Evolutionary conservation across 2,329 filamentous ascomycete genomes (phyloP).

Genomic region (Aspergillus thermomutatus): DNA sequence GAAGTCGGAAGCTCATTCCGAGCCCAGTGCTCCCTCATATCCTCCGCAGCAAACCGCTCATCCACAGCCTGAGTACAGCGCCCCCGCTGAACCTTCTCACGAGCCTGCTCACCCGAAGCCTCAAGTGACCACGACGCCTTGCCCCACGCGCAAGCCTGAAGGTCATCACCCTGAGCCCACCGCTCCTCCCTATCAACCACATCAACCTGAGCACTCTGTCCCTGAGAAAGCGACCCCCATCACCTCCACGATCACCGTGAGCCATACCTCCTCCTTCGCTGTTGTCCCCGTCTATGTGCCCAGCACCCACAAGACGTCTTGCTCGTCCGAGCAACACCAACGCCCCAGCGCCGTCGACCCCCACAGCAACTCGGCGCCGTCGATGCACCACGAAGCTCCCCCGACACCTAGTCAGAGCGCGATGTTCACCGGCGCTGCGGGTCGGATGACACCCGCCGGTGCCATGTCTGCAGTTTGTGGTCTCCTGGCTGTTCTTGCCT

Average conservation of each 20-base stretch:
- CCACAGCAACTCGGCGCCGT: conserved; percentile 20
- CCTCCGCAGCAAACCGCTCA: neutral
- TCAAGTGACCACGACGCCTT: neutral
- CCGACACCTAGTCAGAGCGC: conserved; percentile 35
- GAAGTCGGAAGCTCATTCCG: neutral
- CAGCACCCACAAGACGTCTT: neutral
- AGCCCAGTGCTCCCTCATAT: neutral
- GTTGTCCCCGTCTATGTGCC: conserved; percentile 29
- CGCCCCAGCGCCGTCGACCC: conserved; percentile 47
- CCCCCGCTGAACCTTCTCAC: neutral
- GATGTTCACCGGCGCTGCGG: conserved; percentile 25
- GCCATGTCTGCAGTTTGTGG: conserved; percentile 21
- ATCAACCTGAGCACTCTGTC: neutral
- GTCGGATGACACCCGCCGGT: conserved; percentile 15
- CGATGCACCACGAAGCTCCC: conserved; percentile 33
- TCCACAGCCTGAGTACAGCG: no score
- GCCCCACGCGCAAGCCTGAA: neutral
- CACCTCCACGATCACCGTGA: conserved; percentile 9
- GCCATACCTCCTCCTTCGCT: conserved; percentile 17
- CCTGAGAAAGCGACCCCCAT: neutral
- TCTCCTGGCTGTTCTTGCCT: conserved; percentile 26
- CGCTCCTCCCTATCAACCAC: neutral
- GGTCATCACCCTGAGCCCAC: neutral
- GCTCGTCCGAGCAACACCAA: conserved; percentile 19
- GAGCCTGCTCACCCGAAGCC: neutral